Conservation (phyloP, 2,329 filamentous ascomycete species). For the Pseudogymnoascus sp. region DNA sequence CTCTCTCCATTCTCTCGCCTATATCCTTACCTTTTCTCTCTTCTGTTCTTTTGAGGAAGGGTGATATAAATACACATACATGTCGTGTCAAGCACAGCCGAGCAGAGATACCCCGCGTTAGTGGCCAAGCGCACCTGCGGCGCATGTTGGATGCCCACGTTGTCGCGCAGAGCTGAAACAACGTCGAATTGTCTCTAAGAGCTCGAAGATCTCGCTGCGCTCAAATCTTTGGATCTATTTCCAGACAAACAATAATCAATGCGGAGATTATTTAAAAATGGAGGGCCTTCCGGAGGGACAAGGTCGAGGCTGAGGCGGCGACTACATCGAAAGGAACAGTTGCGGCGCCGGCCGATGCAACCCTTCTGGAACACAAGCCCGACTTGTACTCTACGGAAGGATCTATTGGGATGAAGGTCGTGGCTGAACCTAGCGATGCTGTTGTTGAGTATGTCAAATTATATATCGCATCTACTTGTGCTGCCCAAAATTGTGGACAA, state of each 20-base stretch:
- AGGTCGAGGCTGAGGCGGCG: not conserved
- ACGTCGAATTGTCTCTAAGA: not conserved
- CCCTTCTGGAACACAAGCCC: not conserved
- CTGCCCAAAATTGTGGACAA: not conserved
- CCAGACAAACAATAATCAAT: not conserved
- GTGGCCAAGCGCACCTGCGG: not conserved
- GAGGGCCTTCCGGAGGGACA: not conserved
- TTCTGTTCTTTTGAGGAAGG: not conserved
- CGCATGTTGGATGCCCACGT: not conserved
- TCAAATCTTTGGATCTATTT: not conserved
- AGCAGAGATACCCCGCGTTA: not conserved
- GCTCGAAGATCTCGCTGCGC: not conserved
- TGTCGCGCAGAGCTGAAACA: not conserved
- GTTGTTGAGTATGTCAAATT: constrained; percentile 10
- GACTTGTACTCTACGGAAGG: constrained; percentile 12
- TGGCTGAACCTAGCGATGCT: constrained; percentile 10
- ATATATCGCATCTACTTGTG: not conserved
- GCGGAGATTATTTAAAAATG: not conserved
- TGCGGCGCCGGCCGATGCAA: not conserved
- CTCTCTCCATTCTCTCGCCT: not conserved
- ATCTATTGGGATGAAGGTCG: constrained; percentile 11
- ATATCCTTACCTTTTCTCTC: not conserved
- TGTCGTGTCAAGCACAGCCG: not conserved
- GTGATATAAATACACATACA: not conserved
- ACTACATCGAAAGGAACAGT: not conserved